Evolutionary conservation across 148 eudicot genomes (phyloP), one percentile per base, ranked within the genome.

Genomic region (Arctostaphylos glauca): DNA sequence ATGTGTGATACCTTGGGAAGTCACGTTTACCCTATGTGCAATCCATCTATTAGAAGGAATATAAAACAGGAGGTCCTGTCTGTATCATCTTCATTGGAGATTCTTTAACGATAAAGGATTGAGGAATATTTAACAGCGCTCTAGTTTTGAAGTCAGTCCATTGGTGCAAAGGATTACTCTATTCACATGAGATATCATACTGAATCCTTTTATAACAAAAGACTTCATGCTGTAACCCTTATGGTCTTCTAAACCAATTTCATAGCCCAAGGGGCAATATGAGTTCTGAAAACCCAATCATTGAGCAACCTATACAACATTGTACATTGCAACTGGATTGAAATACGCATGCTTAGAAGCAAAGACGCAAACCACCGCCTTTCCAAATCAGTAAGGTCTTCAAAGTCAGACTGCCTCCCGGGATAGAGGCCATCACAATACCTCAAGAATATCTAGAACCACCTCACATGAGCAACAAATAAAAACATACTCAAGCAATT

Each of bases 221-320:
- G 68, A 62, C 13, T 21, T 21, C 68, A 62, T n/a, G 10, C 13
- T 21, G 68, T 62, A 62, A 25, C n/a, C 13, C 18, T 10, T 31
- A 31, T 31, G 73, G 73, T 31, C 73, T 13, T 67, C 44, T 31
- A 67, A 10, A 12, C 15, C 73, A 67, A 67, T 67, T 67, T 67
- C 44, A 38, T 67, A 67, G 46, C 73, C 16, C 74, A 41, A 14
- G 41, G 18, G 48, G 74, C 6, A 62, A 70, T 70, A 6, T 2
- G 6, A 41, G 25, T 67, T 31, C 38, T 13, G 41, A 70, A 70
- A 70, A 41, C 48, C 47, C 74, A 43, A 43, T 70, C 49, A 70
- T 15, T 67, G 25, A 67, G 74, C 3, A 70, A 70, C 74, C 74
- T 70, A 71, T 41, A 44, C 48, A 71, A 16, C 47, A 71, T 71